Evolutionary conservation across 2,329 filamentous ascomycete genomes (phyloP).

Genomic region (Akanthomyces muscarius): DNA sequence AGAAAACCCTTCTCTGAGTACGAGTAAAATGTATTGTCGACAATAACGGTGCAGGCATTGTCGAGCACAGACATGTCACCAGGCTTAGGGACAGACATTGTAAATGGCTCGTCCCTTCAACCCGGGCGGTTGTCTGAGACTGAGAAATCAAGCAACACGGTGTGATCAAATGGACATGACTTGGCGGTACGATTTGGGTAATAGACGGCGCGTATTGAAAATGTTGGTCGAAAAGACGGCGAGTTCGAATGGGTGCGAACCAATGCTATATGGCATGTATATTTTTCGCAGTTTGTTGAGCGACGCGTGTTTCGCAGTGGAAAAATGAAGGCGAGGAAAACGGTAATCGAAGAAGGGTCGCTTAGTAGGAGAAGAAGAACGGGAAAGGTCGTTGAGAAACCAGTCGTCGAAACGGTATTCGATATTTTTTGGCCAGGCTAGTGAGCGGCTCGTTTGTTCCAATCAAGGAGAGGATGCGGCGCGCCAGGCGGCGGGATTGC

Average conservation of each 20-base stretch:
- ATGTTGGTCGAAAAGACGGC: background rate
- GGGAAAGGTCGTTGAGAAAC: background rate
- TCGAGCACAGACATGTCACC: conserved; percentile 55
- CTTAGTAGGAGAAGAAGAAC: background rate
- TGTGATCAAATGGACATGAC: conserved; percentile 30
- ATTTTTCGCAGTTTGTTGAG: background rate
- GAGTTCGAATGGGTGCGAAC: background rate
- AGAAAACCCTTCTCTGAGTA: conserved; percentile 74
- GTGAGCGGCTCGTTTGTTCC: conserved; percentile 5
- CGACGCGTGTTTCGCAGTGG: background rate
- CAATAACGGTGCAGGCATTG: conserved; percentile 76
- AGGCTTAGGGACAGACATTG: conserved; percentile 71
- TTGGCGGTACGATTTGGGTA: conserved; percentile 27
- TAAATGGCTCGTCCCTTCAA: conserved; percentile 11
- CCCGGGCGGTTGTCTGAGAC: background rate
- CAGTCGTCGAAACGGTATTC: conserved; percentile 1
- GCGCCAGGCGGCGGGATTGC: conserved; percentile 12
- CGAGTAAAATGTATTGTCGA: conserved; percentile 79
- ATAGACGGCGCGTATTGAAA: background rate
- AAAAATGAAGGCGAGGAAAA: background rate
- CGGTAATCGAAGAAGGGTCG: background rate
- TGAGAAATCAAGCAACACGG: background rate
- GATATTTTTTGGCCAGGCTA: background rate
- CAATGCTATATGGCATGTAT: background rate
- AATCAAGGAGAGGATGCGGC: background rate